Percentiles rank a stretch among this genome's conserved stretches.
These are phyloP conservation scores for Salix dunnii DNA, from an alignment of 345 rosid species.

Conservation along the genomic window DNA sequence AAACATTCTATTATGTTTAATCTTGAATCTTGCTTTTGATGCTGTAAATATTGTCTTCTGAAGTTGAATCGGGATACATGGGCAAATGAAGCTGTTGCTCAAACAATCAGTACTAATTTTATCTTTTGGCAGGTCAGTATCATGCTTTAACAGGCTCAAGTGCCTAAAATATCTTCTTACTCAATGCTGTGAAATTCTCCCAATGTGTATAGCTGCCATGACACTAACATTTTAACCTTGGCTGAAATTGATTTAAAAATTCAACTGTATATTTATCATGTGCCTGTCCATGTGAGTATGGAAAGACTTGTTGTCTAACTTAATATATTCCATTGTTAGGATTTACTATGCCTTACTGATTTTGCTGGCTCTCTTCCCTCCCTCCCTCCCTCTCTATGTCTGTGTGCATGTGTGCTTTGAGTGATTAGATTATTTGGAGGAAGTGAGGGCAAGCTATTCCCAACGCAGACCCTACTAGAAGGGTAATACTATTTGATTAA, in stretches of 20 bases:
- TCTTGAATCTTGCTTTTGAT: conserved; percentile 1
- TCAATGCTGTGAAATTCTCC: neutral
- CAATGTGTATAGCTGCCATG: neutral
- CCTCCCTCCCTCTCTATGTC: neutral
- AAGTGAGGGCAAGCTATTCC: neutral
- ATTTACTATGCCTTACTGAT: neutral
- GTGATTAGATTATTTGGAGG: neutral
- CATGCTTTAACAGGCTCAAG: neutral
- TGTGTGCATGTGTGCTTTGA: neutral
- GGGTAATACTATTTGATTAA: neutral
- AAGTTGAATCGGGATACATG: conserved; percentile 99
- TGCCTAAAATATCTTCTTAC: neutral
- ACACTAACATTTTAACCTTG: neutral
- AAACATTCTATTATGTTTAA: neutral
- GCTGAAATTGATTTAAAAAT: neutral
- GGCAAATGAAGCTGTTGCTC: conserved; percentile 95
- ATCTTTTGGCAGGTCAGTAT: conserved; percentile 92
- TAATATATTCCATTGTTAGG: neutral
- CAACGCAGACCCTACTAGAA: neutral
- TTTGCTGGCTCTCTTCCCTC: neutral
- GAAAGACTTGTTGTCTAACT: neutral
- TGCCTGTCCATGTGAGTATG: neutral
- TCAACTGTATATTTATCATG: neutral
- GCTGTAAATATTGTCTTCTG: conserved; percentile 27
- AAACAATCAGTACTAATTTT: conserved; percentile 79